Evolutionary conservation across 257 asterid species (phyloP).

Genomic region (Solanum lycopersicoides): DNA sequence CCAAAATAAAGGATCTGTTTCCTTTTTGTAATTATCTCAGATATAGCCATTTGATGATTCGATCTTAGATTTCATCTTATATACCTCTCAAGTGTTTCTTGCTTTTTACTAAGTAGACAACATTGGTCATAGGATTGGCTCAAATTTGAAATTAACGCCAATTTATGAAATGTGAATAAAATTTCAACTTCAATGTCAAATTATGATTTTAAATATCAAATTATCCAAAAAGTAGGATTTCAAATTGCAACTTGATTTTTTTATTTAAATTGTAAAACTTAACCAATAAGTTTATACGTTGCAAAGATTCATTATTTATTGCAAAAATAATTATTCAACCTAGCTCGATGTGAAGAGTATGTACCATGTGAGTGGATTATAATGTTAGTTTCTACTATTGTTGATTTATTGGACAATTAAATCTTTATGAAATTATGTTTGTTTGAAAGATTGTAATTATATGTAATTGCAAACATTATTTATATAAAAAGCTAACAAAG

Average conservation of each 20-base stretch:
- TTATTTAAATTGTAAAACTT: neutral
- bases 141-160: neutral
- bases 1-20: neutral
- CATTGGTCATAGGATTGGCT: neutral
- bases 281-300: neutral
- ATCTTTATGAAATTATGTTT: neutral
- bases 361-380: neutral
- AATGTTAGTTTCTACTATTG: neutral
- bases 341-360: neutral
- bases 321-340: neutral
- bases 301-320: neutral
- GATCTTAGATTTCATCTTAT: neutral
- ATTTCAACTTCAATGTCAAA: neutral
- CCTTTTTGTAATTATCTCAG: neutral
- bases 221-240: neutral
- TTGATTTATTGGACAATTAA: neutral
- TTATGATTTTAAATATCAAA: neutral
- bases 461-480: neutral
- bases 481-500: too few relatives aligned
- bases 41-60: neutral
- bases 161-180: neutral
- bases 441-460: neutral
- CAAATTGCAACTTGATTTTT: neutral
- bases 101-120: neutral
- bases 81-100: neutral